These are phyloP conservation scores for Elymus sibiricus DNA, from an alignment of 176 grass and related monocot genomes.

Conservation along the genomic window DNA sequence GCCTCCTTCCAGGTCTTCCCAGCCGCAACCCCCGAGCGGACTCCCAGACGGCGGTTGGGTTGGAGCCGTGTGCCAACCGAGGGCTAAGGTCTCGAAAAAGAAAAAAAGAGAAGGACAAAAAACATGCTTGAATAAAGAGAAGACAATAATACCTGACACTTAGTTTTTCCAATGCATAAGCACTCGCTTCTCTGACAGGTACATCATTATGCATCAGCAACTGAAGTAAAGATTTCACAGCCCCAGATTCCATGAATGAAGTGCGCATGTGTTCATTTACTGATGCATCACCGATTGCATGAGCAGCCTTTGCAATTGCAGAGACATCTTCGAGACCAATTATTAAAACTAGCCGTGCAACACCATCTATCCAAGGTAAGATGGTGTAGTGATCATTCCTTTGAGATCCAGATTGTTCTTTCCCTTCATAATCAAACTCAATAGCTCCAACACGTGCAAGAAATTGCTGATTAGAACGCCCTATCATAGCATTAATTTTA, in stretches of 20 bases:
- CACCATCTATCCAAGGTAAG: constrained; percentile 64
- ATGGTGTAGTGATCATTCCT: constrained; percentile 52
- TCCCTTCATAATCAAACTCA: constrained; percentile 60
- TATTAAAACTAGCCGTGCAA: constrained; percentile 72
- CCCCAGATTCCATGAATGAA: constrained; percentile 75
- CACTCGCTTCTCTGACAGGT: constrained; percentile 36
- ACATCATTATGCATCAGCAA: constrained; percentile 49
- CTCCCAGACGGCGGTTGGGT: no score
- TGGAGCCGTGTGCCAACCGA: no score
- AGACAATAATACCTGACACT: constrained; percentile 46
- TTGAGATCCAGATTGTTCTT: constrained; percentile 36
- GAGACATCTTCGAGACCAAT: constrained; percentile 60
- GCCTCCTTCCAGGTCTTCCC: no score
- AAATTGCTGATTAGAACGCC: constrained; percentile 72
- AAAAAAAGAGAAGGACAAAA: no score
- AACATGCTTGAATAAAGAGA: constrained; percentile 4
- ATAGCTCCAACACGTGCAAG: constrained; percentile 70
- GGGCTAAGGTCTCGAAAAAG: no score
- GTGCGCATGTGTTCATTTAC: constrained; percentile 57
- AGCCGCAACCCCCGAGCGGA: no score
- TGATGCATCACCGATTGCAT: constrained; percentile 58
- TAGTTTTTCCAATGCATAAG: constrained; percentile 64
- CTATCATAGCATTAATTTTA: constrained; percentile 68
- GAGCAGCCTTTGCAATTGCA: constrained; percentile 58
- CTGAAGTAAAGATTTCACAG: constrained; percentile 52